Percentiles rank a stretch among this genome's conserved stretches.
Evolutionary conservation across 768 basidiomycete genomes (phyloP).

Genomic region (Mycena sanguinolenta): DNA sequence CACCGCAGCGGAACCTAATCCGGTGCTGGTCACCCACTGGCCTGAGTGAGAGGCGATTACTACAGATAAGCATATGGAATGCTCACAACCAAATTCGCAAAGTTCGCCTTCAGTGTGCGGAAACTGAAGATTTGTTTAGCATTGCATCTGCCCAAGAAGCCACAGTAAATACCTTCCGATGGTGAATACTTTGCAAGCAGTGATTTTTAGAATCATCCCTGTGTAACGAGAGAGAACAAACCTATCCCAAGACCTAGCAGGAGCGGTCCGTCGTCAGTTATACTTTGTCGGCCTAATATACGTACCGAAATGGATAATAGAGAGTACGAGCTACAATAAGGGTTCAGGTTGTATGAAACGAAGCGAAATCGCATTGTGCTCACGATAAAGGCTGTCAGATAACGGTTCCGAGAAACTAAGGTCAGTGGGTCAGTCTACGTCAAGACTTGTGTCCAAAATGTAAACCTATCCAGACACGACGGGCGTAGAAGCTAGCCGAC

Average conservation of each 20-base stretch:
- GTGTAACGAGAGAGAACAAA: constrained; percentile 44
- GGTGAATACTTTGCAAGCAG: constrained; percentile 55
- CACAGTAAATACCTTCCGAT: constrained; percentile 53
- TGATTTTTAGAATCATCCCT: background rate
- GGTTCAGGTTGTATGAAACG: constrained; percentile 1
- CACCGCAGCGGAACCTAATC: constrained; percentile 61
- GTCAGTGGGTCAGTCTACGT: constrained; percentile 10
- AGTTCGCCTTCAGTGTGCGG: constrained; percentile 50
- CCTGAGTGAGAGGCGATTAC: constrained; percentile 61
- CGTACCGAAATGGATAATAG: constrained; percentile 59
- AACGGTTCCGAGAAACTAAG: constrained; percentile 59
- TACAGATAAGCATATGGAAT: constrained; percentile 38
- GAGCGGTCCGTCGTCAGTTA: background rate
- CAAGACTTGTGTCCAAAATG: background rate
- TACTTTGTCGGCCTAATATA: background rate
- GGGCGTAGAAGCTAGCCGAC: constrained; percentile 62
- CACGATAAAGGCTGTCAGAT: constrained; percentile 59
- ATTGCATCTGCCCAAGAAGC: background rate
- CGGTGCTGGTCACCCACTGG: constrained; percentile 65
- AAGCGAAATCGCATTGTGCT: constrained; percentile 30
- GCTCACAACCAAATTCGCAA: constrained; percentile 53
- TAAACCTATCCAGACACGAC: constrained; percentile 63
- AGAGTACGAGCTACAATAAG: constrained; percentile 51
- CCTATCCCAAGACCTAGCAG: constrained; percentile 56
- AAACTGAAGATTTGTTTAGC: constrained; percentile 8